These are phyloP conservation scores for Colletotrichum cuscutae DNA, from an alignment of 2,329 filamentous ascomycete genomes.

Conservation along the genomic window DNA sequence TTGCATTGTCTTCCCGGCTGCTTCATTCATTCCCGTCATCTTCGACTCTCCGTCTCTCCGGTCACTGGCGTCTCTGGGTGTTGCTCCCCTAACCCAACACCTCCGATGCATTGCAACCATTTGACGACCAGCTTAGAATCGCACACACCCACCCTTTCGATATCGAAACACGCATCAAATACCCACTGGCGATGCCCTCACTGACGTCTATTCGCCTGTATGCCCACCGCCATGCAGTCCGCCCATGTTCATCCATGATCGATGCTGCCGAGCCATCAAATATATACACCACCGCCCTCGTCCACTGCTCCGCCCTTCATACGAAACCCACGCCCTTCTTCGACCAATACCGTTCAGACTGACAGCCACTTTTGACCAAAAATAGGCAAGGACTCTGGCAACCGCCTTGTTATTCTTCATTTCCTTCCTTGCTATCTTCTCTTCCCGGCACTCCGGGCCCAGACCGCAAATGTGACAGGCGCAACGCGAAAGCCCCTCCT, in stretches of 20 bases:
- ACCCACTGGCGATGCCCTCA: conserved; percentile 33
- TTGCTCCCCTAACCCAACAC: conserved; percentile 25
- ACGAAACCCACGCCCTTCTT: conserved; percentile 6
- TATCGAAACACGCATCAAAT: conserved; percentile 11
- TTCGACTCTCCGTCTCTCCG: conserved; percentile 3
- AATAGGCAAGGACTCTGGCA: conserved; percentile 15
- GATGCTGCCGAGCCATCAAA: conserved; percentile 23
- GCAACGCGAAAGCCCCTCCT: conserved; percentile 18
- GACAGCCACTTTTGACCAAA: conserved; percentile 17
- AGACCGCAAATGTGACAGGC: conserved; percentile 35
- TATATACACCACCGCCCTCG: neutral
- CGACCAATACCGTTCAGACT: conserved; percentile 2
- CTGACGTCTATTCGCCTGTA: conserved; percentile 29
- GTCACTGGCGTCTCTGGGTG: neutral
- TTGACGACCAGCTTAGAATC: neutral
- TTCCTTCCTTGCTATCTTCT: neutral
- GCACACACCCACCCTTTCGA: conserved; percentile 21
- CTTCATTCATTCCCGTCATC: neutral
- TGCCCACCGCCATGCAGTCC: conserved; percentile 14
- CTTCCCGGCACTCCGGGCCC: conserved; percentile 7
- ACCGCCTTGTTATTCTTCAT: conserved; percentile 4
- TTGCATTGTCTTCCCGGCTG: conserved; percentile 1
- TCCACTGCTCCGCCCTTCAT: neutral
- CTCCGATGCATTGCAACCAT: neutral
- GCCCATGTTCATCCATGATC: neutral